Evolutionary conservation across 2,329 filamentous ascomycete species (phyloP), one percentile per base, ranked within the genome.

Genomic region (Mycosphaerelloides madeirae): DNA sequence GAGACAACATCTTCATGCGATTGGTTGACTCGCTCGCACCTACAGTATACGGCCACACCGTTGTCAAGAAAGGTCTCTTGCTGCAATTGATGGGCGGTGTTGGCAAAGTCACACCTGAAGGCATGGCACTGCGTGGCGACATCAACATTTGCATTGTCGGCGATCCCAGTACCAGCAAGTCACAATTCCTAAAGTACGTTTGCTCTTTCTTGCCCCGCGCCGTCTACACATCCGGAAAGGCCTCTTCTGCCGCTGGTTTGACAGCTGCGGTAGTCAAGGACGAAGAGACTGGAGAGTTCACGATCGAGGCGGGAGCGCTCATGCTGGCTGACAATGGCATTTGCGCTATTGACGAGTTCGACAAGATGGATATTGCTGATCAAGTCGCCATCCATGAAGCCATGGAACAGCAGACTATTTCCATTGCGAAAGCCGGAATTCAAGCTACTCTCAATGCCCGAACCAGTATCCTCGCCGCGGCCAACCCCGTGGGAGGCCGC

Each of bases 351-450:
- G 93, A 98, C 64, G 93, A 98, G 65, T 98, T 98, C 59, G 93
- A 98, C 79, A 98, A 98, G 74, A 98, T 98, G 93, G 93, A 98
- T 61, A 86, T 98, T 50, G 82, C 74, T 41, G 93, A 98, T 65
- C 93, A 98, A 71, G 93, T 98, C 43, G 93, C 93, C 54, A 98
- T 98, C 61, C 93, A 98, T 78, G 93, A 98, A 80, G 93, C 93
- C 48, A 98, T 98, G 93, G 93, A 98, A 79, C 93, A 98, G 73
- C 93, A 98, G 70, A 98, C 93, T 4, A 98, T 98, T 55, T 96
- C 89, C 7, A 98, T 98, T 60, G 91, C 93, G 48, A 98, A 98
- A 71, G 93, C 93, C 4, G 93, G 93, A 60, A 98, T 98, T 47
- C 93, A 98, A 66, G 94, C 93, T 3, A 98, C 93, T 0, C 79